Percentiles rank a stretch among this genome's conserved stretches.
Conservation (phyloP, 2,329 filamentous ascomycete species). For the Aureobasidium sp. region DNA sequence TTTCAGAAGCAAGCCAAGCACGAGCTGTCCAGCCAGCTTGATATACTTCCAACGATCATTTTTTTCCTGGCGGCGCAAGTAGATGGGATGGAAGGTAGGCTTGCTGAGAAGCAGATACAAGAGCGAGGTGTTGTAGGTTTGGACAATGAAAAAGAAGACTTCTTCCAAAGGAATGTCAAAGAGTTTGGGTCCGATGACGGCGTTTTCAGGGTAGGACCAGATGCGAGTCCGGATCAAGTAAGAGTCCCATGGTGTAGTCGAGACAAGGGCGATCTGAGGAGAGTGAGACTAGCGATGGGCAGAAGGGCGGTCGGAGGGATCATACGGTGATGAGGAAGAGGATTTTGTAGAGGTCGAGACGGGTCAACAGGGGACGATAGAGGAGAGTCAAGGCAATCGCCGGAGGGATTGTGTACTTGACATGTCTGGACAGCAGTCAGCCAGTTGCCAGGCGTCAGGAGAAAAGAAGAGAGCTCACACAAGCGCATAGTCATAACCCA, state of each 20-base stretch:
- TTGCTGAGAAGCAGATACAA: constrained; percentile 63
- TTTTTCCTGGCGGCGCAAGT: constrained; percentile 40
- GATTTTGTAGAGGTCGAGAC: constrained; percentile 57
- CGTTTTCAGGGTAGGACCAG: constrained; percentile 64
- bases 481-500: constrained; percentile 56
- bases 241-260: constrained; percentile 70
- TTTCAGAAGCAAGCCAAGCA: constrained; percentile 40
- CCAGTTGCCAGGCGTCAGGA: constrained; percentile 13
- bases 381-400: constrained; percentile 53
- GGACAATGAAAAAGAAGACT: constrained; percentile 70
- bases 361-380: constrained; percentile 55
- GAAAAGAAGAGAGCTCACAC: constrained; percentile 43
- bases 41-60: constrained; percentile 33
- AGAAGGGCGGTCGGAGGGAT: not conserved
- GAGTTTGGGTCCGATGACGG: constrained; percentile 56
- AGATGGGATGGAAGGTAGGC: constrained; percentile 50
- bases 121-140: constrained; percentile 65
- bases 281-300: not conserved
- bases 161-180: constrained; percentile 64
- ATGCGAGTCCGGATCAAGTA: constrained; percentile 62
- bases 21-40: constrained; percentile 45
- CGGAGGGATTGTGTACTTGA: constrained; percentile 61
- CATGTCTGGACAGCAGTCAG: constrained; percentile 42
- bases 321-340: constrained; percentile 47
- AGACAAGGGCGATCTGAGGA: constrained; percentile 52